Base-by-base conservation (phyloP, 139 green algal genomes). In the Chlorella sp. region DNA sequence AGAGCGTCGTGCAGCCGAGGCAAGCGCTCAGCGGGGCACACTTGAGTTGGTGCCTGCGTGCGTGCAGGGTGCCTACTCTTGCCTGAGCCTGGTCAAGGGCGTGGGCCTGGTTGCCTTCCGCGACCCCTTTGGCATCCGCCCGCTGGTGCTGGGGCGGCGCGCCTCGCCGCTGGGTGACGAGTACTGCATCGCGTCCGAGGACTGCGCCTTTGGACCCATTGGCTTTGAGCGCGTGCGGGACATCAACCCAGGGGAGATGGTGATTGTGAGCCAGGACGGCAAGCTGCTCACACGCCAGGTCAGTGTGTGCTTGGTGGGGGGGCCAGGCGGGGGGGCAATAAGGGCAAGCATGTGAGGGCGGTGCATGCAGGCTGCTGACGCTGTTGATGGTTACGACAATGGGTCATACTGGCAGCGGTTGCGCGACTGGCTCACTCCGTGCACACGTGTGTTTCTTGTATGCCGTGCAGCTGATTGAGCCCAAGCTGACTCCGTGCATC, bases 171-270 rank as follows among this genome's bases (percentile, higher is more conserved):
- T 79, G 0, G 86, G 92, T 24, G 81, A 90, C 34, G 93, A 98
- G 79, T 98, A 81, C 75, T 94, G 88, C 78, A 88, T 99, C 6
- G 93, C 96, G 1, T 92, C 79, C 17, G 96, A 99, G 84, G 97
- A 98, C 83, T 97, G 92, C 73, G 93, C 96, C 2, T 98, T 99
- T 78, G 96, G 97, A 22, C 96, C 97, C 63, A 97, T 99, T 64
- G 95, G 91, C 5, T 98, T 96, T 77, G 80, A 93, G 81, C 85
- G 90, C 59, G 89, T 98, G 66, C 76, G 96, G n/a, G 95, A 99
- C 78, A 90, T 99, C 34, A 63, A 78, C 32, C 92, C 82, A 6
- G 93, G 95, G 0, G 95, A 99, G 87, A 97, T 97, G 89, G 82
- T 99, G 35, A 86, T 99, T 34, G 93, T 99, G 75, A 90, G 76